Conservation (phyloP, 768 basidiomycete species). For the Russula virescens region DNA sequence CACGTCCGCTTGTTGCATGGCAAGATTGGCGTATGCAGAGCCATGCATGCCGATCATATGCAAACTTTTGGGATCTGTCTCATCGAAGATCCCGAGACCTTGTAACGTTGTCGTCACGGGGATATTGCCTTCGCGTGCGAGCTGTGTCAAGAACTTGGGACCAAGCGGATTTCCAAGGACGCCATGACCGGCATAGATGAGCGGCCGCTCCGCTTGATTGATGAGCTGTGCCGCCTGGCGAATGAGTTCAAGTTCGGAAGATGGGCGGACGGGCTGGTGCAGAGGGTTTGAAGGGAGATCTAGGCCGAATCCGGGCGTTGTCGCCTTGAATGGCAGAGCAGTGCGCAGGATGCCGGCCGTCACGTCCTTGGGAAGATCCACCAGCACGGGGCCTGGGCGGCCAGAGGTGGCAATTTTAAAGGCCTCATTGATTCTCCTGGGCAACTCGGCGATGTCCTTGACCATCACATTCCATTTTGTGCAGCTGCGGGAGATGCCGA, state of each 20-base stretch:
- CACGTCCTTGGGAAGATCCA: constrained; percentile 98
- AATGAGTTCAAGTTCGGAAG: constrained; percentile 56
- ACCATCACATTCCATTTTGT: constrained; percentile 99
- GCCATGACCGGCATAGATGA: constrained; percentile 93
- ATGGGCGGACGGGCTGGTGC: constrained; percentile 37
- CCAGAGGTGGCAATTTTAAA: constrained; percentile 99
- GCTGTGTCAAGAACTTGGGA: constrained; percentile 71
- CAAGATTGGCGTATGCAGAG: constrained; percentile 92
- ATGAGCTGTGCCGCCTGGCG: constrained; percentile 84
- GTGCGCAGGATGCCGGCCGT: constrained; percentile 87
- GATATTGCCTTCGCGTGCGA: constrained; percentile 83
- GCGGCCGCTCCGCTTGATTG: constrained; percentile 82
- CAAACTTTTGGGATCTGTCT: constrained; percentile 75
- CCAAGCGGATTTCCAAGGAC: constrained; percentile 78
- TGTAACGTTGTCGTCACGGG: constrained; percentile 97
- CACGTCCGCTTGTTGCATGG: constrained; percentile 96
- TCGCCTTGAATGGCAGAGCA: constrained; percentile 78
- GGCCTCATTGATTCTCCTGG: constrained; percentile 94
- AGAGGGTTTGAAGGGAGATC: constrained; percentile 74
- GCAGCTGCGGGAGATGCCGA: constrained; percentile 94
- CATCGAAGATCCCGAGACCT: constrained; percentile 94
- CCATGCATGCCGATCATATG: constrained; percentile 99
- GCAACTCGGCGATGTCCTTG: constrained; percentile 92
- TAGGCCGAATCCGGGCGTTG: constrained; percentile 72
- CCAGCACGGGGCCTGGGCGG: constrained; percentile 94